A percentile compares a stretch with the other conserved stretches of the same genome.
These are phyloP conservation scores for Stagonosporopsis tanaceti DNA, from an alignment of 2,329 filamentous ascomycete genomes.

Conservation along the genomic window DNA sequence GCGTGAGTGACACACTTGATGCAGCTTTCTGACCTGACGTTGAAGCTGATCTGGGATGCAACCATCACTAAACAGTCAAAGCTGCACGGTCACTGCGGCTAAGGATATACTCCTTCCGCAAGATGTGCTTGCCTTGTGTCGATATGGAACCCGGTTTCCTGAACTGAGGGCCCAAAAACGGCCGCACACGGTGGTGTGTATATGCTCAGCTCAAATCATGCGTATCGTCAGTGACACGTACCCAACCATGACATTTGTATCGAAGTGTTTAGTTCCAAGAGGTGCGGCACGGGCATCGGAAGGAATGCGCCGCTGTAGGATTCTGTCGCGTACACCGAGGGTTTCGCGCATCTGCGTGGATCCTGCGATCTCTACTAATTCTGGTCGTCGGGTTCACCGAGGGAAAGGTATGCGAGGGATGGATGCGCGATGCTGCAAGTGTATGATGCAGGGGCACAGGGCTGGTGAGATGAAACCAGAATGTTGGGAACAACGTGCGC, in stretches of 20 bases:
- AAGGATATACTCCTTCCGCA: no score
- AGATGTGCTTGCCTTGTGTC: no score
- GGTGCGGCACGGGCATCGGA: neutral
- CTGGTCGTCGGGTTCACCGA: constrained; percentile 6
- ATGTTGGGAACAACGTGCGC: constrained; percentile 4
- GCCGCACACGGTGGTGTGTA: no score
- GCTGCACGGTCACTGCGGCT: no score
- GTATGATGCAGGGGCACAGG: constrained; percentile 16
- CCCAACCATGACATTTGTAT: no score
- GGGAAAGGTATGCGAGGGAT: constrained; percentile 6
- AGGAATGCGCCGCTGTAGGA: neutral
- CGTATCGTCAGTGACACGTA: neutral
- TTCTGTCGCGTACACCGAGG: neutral
- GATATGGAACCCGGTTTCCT: no score
- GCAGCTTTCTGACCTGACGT: no score
- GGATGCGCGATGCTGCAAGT: neutral
- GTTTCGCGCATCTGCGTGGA: neutral
- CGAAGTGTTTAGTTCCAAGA: neutral
- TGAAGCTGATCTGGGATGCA: no score
- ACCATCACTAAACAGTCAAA: no score
- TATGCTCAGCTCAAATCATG: neutral
- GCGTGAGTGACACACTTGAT: no score
- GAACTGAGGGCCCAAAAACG: no score
- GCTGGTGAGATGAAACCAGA: constrained; percentile 2
- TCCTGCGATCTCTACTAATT: neutral